A percentile compares a stretch with the other conserved stretches of the same genome.
phyloP scores from a whole-genome alignment of 768 basidiomycete species.

The Crassisporium funariophilum region DNA sequence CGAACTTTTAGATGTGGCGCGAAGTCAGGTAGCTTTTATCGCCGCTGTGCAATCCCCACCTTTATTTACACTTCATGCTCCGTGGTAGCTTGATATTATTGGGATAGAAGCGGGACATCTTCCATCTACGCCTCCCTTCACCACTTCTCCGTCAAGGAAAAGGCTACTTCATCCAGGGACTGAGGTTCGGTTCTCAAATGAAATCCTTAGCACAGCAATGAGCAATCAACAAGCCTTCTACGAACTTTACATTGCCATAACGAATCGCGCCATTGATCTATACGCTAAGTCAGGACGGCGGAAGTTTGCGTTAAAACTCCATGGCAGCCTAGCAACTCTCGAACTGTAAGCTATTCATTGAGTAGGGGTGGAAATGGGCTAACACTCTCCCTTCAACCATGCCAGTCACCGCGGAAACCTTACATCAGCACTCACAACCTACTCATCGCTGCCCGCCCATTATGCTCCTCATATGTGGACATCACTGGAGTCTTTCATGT shows the following conservation, averaged over 20 bases:
- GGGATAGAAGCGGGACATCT: constrained; percentile 76
- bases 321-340: constrained; percentile 84
- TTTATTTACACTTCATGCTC: constrained; percentile 3
- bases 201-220: constrained; percentile 62
- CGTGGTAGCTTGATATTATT: constrained; percentile 82
- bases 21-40: constrained; percentile 64
- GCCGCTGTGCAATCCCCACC: neutral
- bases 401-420: constrained; percentile 69
- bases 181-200: constrained; percentile 50
- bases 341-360: constrained; percentile 69
- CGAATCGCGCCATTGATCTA: constrained; percentile 82
- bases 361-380: too few relatives aligned
- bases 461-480: constrained; percentile 84
- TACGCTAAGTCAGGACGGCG: constrained; percentile 83
- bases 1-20: constrained; percentile 88
- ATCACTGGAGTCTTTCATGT: constrained; percentile 77
- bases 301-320: constrained; percentile 84
- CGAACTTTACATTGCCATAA: constrained; percentile 70
- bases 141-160: constrained; percentile 39
- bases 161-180: constrained; percentile 23
- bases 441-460: constrained; percentile 80
- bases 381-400: neutral
- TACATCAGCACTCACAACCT: constrained; percentile 65
- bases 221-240: constrained; percentile 65
- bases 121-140: constrained; percentile 74